These are phyloP conservation scores for Lachancea dasiensis DNA, from an alignment of 805 yeast genomes.

Conservation along the genomic window DNA sequence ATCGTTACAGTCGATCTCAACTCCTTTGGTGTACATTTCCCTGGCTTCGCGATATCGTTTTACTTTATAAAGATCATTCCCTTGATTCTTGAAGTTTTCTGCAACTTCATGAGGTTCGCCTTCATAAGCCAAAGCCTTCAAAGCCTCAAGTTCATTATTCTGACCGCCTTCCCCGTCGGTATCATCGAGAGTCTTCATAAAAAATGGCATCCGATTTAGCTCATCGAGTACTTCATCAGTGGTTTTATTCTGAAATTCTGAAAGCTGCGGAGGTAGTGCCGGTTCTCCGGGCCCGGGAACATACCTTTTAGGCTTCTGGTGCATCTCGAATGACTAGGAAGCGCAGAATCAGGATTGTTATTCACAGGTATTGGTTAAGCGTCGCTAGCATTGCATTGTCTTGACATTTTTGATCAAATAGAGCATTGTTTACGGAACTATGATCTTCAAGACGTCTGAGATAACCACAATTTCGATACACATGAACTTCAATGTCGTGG, in stretches of 20 bases:
- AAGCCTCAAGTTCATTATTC: constrained; percentile 73
- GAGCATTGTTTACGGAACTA: too few relatives aligned
- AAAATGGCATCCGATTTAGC: constrained; percentile 80
- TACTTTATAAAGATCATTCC: constrained; percentile 75
- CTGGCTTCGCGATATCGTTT: constrained; percentile 74
- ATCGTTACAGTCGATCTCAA: constrained; percentile 62
- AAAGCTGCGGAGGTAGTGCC: constrained; percentile 74
- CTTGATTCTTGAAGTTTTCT: constrained; percentile 82
- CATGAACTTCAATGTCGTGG: too few relatives aligned
- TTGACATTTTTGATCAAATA: too few relatives aligned
- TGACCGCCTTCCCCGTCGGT: constrained; percentile 74
- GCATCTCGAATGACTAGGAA: background rate
- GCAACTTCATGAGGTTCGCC: constrained; percentile 95
- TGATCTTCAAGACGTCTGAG: too few relatives aligned
- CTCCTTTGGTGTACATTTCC: constrained; percentile 71
- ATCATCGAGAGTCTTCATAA: constrained; percentile 83
- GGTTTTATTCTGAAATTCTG: constrained; percentile 53
- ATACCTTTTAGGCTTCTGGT: constrained; percentile 36
- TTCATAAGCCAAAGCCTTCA: constrained; percentile 86
- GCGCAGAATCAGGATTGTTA: too few relatives aligned
- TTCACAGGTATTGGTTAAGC: too few relatives aligned
- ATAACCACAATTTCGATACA: too few relatives aligned
- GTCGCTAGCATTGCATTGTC: too few relatives aligned
- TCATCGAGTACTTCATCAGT: constrained; percentile 73
- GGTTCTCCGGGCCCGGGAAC: constrained; percentile 57